Percentiles rank a stretch among this genome's conserved stretches.
phyloP scores from a whole-genome alignment of 371 early-diverging fungal species.

The Syncephalastrum contaminatum region DNA sequence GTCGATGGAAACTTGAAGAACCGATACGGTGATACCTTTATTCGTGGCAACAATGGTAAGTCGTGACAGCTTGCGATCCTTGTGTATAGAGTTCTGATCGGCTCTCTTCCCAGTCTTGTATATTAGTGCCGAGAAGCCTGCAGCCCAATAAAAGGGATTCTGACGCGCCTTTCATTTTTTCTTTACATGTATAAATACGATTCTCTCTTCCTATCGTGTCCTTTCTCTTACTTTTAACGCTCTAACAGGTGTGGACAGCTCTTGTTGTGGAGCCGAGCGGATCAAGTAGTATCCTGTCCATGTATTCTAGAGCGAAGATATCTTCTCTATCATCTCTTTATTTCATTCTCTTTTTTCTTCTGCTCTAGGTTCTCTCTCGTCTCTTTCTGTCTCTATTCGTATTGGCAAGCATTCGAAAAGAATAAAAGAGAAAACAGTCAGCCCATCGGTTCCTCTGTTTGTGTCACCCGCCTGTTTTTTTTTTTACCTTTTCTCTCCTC shows the following conservation, averaged over 20 bases:
- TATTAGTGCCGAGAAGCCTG: constrained; percentile 43
- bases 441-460: neutral
- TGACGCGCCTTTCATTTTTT: constrained; percentile 6
- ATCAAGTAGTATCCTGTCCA: constrained; percentile 43
- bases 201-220: neutral
- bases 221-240: constrained; percentile 28
- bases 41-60: constrained; percentile 96
- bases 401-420: neutral
- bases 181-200: constrained; percentile 5
- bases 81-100: neutral
- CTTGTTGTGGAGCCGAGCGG: constrained; percentile 17
- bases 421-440: constrained; percentile 4
- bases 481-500: neutral
- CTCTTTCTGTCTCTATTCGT: constrained; percentile 1
- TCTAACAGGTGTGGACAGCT: constrained; percentile 48
- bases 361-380: constrained; percentile 7
- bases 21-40: constrained; percentile 93
- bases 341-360: constrained; percentile 9
- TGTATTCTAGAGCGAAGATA: constrained; percentile 46
- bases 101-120: constrained; percentile 31
- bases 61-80: neutral
- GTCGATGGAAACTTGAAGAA: constrained; percentile 90
- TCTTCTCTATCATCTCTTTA: constrained; percentile 6
- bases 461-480: neutral
- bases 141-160: constrained; percentile 15